Evolutionary conservation across 148 eudicot species (phyloP).

Genomic region (Linanthus parryae): DNA sequence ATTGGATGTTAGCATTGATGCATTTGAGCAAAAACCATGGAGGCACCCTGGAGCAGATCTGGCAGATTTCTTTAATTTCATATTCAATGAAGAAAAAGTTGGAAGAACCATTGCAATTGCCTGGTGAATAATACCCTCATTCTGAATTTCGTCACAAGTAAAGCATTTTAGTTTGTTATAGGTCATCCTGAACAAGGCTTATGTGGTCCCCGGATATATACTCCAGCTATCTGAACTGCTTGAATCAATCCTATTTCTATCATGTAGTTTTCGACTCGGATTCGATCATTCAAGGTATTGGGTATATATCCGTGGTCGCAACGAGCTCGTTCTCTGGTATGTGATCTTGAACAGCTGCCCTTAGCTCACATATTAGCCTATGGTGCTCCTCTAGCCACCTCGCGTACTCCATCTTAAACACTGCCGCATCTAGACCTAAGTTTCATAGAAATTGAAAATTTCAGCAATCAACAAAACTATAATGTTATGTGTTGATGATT

Average conservation of each 20-base stretch:
- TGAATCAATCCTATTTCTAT: no score
- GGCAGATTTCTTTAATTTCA: constrained; percentile 12
- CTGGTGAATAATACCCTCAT: constrained; percentile 1
- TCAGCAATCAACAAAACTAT: no score
- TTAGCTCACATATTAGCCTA: constrained; percentile 67
- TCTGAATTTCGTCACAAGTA: no score
- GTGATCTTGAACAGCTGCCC: constrained; percentile 82
- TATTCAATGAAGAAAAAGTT: constrained; percentile 7
- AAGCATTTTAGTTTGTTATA: no score
- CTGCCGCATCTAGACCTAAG: constrained; percentile 57
- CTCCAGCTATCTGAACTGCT: no score
- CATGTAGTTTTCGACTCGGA: no score
- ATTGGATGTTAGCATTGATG: constrained; percentile 10
- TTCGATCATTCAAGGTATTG: no score
- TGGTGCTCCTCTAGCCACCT: constrained; percentile 98
- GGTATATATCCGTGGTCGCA: no score
- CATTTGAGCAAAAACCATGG: constrained; percentile 8
- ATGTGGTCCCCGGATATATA: no score
- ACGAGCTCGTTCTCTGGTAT: constrained; percentile 74
- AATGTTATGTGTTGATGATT: no score
- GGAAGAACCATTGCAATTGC: constrained; percentile 3
- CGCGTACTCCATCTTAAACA: constrained; percentile 79
- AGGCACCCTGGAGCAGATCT: constrained; percentile 7
- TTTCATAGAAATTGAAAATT: no score
- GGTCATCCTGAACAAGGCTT: no score